phyloP scores from a whole-genome alignment of 2,329 filamentous ascomycete genomes.

The Penicillium sclerotiorum region DNA sequence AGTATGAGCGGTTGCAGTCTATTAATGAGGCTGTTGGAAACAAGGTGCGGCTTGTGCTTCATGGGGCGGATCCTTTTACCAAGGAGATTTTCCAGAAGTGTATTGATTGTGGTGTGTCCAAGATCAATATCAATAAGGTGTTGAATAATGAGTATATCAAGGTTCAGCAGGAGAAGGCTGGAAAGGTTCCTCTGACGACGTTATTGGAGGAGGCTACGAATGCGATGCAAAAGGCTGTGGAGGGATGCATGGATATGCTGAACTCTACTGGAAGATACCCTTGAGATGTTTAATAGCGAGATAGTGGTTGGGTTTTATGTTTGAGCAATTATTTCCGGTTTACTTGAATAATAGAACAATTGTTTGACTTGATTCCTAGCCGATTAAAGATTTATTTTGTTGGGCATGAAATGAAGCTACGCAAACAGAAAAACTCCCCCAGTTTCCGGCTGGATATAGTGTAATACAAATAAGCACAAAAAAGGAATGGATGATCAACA shows the following conservation, averaged over 20 bases:
- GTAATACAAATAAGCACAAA: conserved; percentile 8
- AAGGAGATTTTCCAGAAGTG: conserved; percentile 58
- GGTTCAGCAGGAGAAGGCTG: conserved; percentile 53
- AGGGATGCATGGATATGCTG: conserved; percentile 58
- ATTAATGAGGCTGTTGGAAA: conserved; percentile 55
- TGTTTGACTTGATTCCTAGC: conserved; percentile 5
- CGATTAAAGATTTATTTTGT: conserved; percentile 15
- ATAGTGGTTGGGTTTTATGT: conserved; percentile 1
- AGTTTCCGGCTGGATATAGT: conserved; percentile 9
- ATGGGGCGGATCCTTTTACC: conserved; percentile 61
- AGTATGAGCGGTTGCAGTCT: conserved; percentile 57
- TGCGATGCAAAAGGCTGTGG: conserved; percentile 58
- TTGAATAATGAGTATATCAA: conserved; percentile 56
- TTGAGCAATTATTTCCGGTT: neutral
- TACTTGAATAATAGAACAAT: neutral
- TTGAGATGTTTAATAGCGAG: conserved; percentile 9
- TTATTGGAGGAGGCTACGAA: conserved; percentile 58
- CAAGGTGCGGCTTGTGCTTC: conserved; percentile 57
- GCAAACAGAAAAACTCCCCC: conserved; percentile 3
- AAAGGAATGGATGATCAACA: neutral
- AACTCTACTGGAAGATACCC: conserved; percentile 42
- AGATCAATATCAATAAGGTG: conserved; percentile 63
- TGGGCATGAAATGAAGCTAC: conserved; percentile 21
- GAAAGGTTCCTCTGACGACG: conserved; percentile 55
- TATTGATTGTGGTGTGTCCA: conserved; percentile 57